Conservation (phyloP, 345 rosid species). For the Arabidopsis suecica region DNA sequence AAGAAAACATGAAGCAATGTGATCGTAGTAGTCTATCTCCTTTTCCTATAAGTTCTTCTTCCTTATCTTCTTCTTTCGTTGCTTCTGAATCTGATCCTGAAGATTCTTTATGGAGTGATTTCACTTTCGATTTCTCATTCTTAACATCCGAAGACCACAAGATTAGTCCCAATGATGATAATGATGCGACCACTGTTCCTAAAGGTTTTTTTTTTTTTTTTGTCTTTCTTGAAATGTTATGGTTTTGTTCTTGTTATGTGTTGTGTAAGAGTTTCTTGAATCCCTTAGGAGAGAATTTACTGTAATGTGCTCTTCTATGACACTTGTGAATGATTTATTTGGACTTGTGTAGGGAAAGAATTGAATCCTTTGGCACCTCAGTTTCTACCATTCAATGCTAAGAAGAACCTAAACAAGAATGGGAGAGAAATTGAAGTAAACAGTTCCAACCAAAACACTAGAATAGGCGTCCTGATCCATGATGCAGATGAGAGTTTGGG, state of each 20-base stretch:
- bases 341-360: no score
- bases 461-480: neutral
- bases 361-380: slow-evolving; percentile 59
- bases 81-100: slow-evolving; percentile 32
- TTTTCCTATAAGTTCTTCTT: slow-evolving; percentile 41
- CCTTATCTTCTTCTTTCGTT: neutral
- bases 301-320: no score
- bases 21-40: slow-evolving; percentile 49
- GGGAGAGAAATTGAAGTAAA: slow-evolving; percentile 35
- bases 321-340: no score
- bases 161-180: neutral
- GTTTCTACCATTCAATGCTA: slow-evolving; percentile 48
- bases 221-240: neutral
- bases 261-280: neutral
- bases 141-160: slow-evolving; percentile 30
- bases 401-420: slow-evolving; percentile 30
- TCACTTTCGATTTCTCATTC: slow-evolving; percentile 37
- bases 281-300: neutral
- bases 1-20: slow-evolving; percentile 37
- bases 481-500: slow-evolving; percentile 26
- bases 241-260: neutral
- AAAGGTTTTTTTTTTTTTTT: slow-evolving; percentile 19
- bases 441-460: neutral
- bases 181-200: neutral
- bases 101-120: slow-evolving; percentile 30